These are phyloP conservation scores for Fusarium tjaetaba DNA, from an alignment of 2,329 filamentous ascomycete species.

Conservation along the genomic window DNA sequence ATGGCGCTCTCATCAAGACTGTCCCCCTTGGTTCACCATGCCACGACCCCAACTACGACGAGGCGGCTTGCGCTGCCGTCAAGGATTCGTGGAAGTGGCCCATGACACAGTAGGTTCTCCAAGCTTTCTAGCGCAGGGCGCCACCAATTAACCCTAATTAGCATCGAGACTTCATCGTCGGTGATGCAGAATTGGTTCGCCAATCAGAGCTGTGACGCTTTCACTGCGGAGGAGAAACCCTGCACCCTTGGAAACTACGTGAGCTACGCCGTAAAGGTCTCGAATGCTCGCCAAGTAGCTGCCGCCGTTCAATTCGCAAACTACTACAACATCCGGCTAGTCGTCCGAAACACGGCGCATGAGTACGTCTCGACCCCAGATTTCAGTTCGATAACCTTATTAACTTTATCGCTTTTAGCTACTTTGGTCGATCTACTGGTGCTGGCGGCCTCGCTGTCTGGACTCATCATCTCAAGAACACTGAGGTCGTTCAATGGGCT, in stretches of 20 bases:
- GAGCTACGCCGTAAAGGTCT: conserved; percentile 51
- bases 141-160: conserved; percentile 19
- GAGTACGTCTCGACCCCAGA: conserved; percentile 3
- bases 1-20: conserved; percentile 60
- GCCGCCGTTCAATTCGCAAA: conserved; percentile 51
- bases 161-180: conserved; percentile 51
- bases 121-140: neutral
- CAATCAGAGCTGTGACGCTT: conserved; percentile 53
- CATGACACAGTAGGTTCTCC: conserved; percentile 54
- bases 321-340: conserved; percentile 50
- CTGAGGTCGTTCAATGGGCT: conserved; percentile 48
- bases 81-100: conserved; percentile 56
- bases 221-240: conserved; percentile 48
- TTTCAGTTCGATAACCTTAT: neutral
- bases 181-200: conserved; percentile 53
- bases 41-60: conserved; percentile 60
- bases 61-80: conserved; percentile 54
- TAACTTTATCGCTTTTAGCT: conserved; percentile 9
- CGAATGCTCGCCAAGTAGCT: conserved; percentile 44
- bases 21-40: conserved; percentile 61
- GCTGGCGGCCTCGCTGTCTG: conserved; percentile 53
- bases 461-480: conserved; percentile 53
- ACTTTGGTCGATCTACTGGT: conserved; percentile 51
- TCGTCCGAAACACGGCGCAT: conserved; percentile 48
- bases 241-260: conserved; percentile 58